phyloP scores from a whole-genome alignment of 2,329 filamentous ascomycete genomes.

The Dactylellina sp. region DNA sequence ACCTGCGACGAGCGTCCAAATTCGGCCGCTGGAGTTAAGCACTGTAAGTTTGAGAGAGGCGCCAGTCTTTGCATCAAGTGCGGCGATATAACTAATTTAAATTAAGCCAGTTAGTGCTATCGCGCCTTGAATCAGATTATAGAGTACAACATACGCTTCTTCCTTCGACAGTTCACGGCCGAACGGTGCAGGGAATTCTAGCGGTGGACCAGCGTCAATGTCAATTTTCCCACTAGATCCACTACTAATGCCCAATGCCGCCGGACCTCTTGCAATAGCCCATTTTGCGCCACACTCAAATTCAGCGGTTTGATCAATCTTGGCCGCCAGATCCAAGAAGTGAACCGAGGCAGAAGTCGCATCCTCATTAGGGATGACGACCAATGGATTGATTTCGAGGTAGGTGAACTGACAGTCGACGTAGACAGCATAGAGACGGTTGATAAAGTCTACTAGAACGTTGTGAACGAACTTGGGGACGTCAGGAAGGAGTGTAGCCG shows the following conservation, averaged over 20 bases:
- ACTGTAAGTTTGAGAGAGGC: conserved; percentile 98
- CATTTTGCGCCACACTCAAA: conserved; percentile 99
- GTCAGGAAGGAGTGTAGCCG: conserved; percentile 84
- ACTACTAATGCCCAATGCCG: conserved; percentile 84
- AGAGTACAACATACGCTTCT: conserved; percentile 72
- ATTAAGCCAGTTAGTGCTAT: background rate
- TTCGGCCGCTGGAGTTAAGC: conserved; percentile 87
- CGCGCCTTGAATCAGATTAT: background rate
- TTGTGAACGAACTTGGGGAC: conserved; percentile 96
- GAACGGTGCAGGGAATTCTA: conserved; percentile 99
- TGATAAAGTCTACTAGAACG: conserved; percentile 99
- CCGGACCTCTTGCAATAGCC: conserved; percentile 92
- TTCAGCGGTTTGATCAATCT: conserved; percentile 98
- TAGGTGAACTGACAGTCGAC: conserved; percentile 99
- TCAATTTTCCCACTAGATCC: conserved; percentile 80
- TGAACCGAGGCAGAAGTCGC: conserved; percentile 92
- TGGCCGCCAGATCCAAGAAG: conserved; percentile 98
- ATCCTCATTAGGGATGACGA: conserved; percentile 94
- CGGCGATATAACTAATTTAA: conserved; percentile 79
- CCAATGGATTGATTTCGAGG: conserved; percentile 99
- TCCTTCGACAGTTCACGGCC: conserved; percentile 98
- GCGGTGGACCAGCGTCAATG: conserved; percentile 95
- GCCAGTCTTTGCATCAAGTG: conserved; percentile 99
- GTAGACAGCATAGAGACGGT: conserved; percentile 96
- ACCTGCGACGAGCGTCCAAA: conserved; percentile 98